Evolutionary conservation across 805 yeast species (phyloP).

Genomic region (Cyberlindnera galapagoensis): DNA sequence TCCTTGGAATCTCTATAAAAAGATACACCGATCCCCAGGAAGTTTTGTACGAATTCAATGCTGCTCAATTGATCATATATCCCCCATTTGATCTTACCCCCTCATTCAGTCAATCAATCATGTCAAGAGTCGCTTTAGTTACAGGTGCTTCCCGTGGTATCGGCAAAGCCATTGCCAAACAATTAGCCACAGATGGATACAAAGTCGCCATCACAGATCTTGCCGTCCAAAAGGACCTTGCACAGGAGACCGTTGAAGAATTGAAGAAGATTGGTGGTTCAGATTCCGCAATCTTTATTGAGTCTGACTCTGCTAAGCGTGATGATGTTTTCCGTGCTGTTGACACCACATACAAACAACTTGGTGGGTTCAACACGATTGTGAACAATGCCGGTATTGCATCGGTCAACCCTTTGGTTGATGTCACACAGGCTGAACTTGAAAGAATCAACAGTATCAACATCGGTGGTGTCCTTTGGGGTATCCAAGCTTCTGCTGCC

Average conservation of each 20-base stretch:
- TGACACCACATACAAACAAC: conserved; percentile 21
- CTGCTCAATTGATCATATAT: too few species aligned
- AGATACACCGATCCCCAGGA: too few species aligned
- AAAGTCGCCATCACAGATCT: conserved; percentile 25
- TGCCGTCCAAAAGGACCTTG: conserved; percentile 18
- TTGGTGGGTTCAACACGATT: conserved; percentile 30
- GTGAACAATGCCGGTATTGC: conserved; percentile 34
- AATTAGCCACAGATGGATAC: conserved; percentile 72
- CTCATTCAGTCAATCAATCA: conserved; percentile 1
- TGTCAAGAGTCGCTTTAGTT: conserved; percentile 48
- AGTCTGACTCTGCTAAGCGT: conserved; percentile 22
- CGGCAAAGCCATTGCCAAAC: conserved; percentile 75
- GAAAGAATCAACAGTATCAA: conserved; percentile 23
- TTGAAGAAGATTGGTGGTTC: conserved; percentile 16
- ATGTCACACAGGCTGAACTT: conserved; percentile 24
- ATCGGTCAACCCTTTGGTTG: conserved; percentile 23
- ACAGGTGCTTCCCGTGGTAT: conserved; percentile 92
- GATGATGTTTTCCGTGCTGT: conserved; percentile 24
- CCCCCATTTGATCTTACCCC: too few species aligned
- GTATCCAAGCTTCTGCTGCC: conserved; percentile 28
- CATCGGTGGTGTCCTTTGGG: conserved; percentile 28
- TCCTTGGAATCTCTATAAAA: too few species aligned
- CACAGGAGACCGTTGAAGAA: conserved; percentile 19
- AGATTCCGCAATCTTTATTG: conserved; percentile 22
- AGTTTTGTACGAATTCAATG: too few species aligned